phyloP scores from a whole-genome alignment of 164 flowering plant genomes.

The Vitis rupestris region DNA sequence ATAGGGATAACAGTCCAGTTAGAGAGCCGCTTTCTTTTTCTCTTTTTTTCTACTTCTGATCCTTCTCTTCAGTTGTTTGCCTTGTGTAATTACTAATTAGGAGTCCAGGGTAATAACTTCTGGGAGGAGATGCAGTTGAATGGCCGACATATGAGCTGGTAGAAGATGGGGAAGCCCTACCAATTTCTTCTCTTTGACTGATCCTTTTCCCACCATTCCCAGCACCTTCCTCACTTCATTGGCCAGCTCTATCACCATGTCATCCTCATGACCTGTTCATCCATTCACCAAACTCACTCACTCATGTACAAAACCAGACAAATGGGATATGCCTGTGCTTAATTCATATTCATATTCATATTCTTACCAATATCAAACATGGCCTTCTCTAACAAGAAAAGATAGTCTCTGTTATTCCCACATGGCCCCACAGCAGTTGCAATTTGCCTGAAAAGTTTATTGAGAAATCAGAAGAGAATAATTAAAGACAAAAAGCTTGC shows the following conservation, averaged over 20 bases:
- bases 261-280: constrained; percentile 80
- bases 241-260: constrained; percentile 77
- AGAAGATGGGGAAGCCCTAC: constrained; percentile 26
- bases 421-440: constrained; percentile 94
- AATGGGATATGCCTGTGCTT: not conserved
- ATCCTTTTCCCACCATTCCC: constrained; percentile 21
- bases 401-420: constrained; percentile 92
- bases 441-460: constrained; percentile 65
- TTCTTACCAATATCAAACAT: constrained; percentile 68
- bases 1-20: too few species aligned
- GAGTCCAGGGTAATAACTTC: constrained; percentile 68
- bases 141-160: constrained; percentile 36
- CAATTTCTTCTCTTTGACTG: constrained; percentile 38
- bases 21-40: too few species aligned
- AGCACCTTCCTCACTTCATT: constrained; percentile 85
- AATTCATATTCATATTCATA: not conserved
- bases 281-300: too few species aligned
- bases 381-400: constrained; percentile 86
- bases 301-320: not conserved
- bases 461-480: constrained; percentile 2
- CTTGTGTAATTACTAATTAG: constrained; percentile 12
- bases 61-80: not conserved
- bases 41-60: too few species aligned
- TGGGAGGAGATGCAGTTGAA: constrained; percentile 40
- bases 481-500: not conserved